Percentiles rank a stretch among this genome's conserved stretches.
phyloP scores from a whole-genome alignment of 2,329 filamentous ascomycete species.

The Cladosporium cucumerinum region DNA sequence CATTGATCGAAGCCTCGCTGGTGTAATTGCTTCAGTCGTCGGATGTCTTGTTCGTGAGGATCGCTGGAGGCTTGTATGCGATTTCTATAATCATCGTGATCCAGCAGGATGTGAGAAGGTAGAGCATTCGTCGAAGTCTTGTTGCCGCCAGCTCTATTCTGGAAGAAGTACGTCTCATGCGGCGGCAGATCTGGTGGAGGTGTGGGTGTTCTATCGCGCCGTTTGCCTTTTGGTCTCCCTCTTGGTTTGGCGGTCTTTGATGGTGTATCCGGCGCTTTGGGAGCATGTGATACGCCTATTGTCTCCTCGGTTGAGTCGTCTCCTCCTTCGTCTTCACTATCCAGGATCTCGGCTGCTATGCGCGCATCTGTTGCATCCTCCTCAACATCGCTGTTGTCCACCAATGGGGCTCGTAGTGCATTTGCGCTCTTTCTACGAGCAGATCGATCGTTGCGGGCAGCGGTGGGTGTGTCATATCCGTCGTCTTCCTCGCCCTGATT shows the following conservation, averaged over 20 bases:
- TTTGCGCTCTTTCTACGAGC: constrained; percentile 81
- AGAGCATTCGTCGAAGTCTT: constrained; percentile 88
- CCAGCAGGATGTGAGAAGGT: constrained; percentile 69
- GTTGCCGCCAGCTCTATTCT: constrained; percentile 75
- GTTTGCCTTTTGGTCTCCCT: constrained; percentile 53
- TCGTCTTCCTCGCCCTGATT: constrained; percentile 31
- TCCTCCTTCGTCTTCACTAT: constrained; percentile 33
- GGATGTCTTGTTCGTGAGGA: constrained; percentile 66
- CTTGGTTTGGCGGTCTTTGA: constrained; percentile 44
- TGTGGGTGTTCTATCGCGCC: constrained; percentile 65
- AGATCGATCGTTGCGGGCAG: constrained; percentile 72
- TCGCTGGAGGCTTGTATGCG: constrained; percentile 63
- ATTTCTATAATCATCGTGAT: constrained; percentile 87
- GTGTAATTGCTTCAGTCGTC: constrained; percentile 71
- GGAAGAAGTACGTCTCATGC: constrained; percentile 89
- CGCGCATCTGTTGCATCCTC: constrained; percentile 26
- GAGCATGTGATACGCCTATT: constrained; percentile 42
- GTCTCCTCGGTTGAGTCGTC: constrained; percentile 31
- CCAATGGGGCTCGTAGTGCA: constrained; percentile 68
- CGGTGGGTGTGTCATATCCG: constrained; percentile 45
- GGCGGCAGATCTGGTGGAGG: constrained; percentile 78
- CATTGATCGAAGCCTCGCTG: constrained; percentile 83
- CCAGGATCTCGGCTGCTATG: constrained; percentile 29
- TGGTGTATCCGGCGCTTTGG: constrained; percentile 40
- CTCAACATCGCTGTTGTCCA: constrained; percentile 51